Evolutionary conservation across 108 stramenopile species (phyloP), one percentile per base, ranked within the genome.

Genomic region (Cyclotella atomus): DNA sequence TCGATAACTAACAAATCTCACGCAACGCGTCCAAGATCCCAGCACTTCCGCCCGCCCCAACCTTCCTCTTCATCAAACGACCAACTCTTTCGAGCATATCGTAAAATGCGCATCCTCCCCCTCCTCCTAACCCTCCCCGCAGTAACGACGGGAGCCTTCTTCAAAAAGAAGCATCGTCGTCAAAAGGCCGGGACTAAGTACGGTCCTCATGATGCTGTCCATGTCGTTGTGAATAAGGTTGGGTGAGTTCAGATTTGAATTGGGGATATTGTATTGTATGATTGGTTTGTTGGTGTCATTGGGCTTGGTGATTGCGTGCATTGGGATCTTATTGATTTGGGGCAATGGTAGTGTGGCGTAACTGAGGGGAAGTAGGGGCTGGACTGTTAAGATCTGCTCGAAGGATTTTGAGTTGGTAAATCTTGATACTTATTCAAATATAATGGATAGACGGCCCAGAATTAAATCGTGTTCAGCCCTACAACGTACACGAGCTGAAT

Each of bases 221-320:
- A 89, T 66, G 78, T 95, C 52, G 87, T 91, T 28, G 94, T 92
- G 65, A 95, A 95, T 88, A 92, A 92, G 59, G 94, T 95, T 72
- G 94, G 94, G 89, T 94, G 77, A 81, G 92, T 89, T 24, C 0
- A 9, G 38, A n/a, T 41, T 6, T 41, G 12, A 41, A 9, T 41
- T 41, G 38, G 6, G 38, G 6, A 41, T 41, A 9, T 41, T 41
- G 6, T 6, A 9, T 41, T 41, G 6, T 41, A 41, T 6, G 12
- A 41, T 12, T 6, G 38, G 38, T 41, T 77, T 32, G 65, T 69
- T 29, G 74, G 27, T 15, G 55, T 41, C 36, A 16, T 56, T 56
- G 20, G 15, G 9, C 15, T 29, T 23, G 25, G 2, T 9, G 55
- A 3, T 52, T 68, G 33, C 20, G 3, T 4, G 43, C 5, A n/a